Evolutionary conservation across 768 basidiomycete genomes (phyloP), one percentile per base, ranked within the genome.

Genomic region (Lactarius quietus): DNA sequence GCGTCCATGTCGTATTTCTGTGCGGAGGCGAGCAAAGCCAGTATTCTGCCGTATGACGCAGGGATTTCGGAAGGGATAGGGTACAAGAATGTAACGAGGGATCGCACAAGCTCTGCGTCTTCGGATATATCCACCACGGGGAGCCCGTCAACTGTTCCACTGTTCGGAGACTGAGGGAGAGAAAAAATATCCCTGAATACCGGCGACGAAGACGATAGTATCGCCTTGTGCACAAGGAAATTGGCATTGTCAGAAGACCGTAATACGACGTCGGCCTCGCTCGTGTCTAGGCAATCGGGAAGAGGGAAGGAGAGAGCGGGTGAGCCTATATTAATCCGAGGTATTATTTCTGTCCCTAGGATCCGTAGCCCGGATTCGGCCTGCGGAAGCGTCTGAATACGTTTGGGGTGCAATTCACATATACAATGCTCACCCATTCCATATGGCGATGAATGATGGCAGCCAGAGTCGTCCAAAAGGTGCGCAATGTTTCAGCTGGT

Each of bases 111-210:
- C 63, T 67, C 9, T 48, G 38, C 57, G 29, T 66, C 55, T 51
- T 72, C 72, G 9, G 71, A 52, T n/a, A 72, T 43, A 17, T 29
- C 36, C 17, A 69, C 56, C 17, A 68, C 62, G 12, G 55, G 64
- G 6, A 57, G n/a, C 14, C 39, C 53, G 33, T 36, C 59, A 15
- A 28, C 33, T 23, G 26, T 7, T 29, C 5, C 56, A 17, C 53
- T 55, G 31, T n/a, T 6, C 12, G 52, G n/a, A 20, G 74, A 64
- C 38, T 78, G 73, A 3, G 74, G 73, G 9, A 75, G 59, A n/a
- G 64, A 43, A 55, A 78, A 75, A 60, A 79, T 71, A 26, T 69
- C 64, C 35, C 72, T 67, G 64, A 78, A 80, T 65, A 75, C 71
- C 0, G 75, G 70, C 14, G 78, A 79, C 0, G 77, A 70, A 20